phyloP scores from a whole-genome alignment of 441 rosid genomes.

The Aquilaria agallochum region DNA sequence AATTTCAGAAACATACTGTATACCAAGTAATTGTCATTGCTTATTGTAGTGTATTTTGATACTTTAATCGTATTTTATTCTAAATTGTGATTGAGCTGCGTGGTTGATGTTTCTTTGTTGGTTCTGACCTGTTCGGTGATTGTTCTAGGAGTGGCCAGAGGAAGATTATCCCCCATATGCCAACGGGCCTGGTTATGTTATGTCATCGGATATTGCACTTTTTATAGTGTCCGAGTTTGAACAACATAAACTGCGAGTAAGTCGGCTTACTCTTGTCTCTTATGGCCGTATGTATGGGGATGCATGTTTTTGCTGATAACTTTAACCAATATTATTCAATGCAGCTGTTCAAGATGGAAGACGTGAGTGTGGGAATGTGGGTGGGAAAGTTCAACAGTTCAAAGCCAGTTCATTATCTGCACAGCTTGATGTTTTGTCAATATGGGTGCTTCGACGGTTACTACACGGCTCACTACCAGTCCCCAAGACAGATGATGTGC shows the following conservation, averaged over 20 bases:
- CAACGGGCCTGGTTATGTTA: conserved; percentile 90
- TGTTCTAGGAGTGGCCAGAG: conserved; percentile 89
- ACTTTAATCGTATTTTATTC: too few relatives aligned
- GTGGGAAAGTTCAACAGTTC: conserved; percentile 83
- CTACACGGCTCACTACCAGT: conserved; percentile 93
- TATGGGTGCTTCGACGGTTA: conserved; percentile 87
- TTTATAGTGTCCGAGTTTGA: conserved; percentile 81
- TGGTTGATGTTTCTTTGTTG: not conserved
- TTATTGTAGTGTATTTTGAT: too few relatives aligned
- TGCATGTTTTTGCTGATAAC: not conserved
- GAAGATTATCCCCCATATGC: conserved; percentile 98
- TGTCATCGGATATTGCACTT: conserved; percentile 72
- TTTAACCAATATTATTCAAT: not conserved
- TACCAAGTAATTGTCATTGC: too few relatives aligned
- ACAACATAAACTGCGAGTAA: conserved; percentile 71
- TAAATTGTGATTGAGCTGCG: too few relatives aligned
- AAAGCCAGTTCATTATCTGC: conserved; percentile 67
- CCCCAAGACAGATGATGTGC: conserved; percentile 94
- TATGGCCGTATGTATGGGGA: not conserved
- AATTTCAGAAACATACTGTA: too few relatives aligned
- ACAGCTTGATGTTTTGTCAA: conserved; percentile 87
- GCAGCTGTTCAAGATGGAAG: conserved; percentile 98
- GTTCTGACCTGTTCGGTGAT: conserved; percentile 9
- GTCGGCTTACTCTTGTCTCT: conserved; percentile 2
- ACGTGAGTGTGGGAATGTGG: conserved; percentile 99